A percentile compares a stretch with the other conserved stretches of the same genome.
Conservation (phyloP, 1,284 basidiomycete species). For the Thecaphora frezii region DNA sequence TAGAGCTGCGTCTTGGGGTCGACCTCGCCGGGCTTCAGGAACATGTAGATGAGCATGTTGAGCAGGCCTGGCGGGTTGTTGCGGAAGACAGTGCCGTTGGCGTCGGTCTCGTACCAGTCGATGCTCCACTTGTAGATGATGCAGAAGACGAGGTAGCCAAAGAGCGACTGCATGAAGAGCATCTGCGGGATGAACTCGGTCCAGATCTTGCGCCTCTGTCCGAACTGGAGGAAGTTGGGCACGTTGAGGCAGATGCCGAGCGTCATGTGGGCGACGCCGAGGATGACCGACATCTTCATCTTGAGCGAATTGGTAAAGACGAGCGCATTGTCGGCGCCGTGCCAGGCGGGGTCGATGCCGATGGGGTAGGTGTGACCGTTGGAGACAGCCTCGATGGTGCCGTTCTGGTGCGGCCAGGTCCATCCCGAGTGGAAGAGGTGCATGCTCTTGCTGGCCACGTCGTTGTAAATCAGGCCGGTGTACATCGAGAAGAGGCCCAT, state of each 20-base stretch:
- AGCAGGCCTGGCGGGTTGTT: conserved; percentile 80
- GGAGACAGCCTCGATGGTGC: conserved; percentile 58
- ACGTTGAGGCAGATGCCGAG: conserved; percentile 94
- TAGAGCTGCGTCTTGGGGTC: conserved; percentile 75
- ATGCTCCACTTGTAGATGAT: conserved; percentile 97
- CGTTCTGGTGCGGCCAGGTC: conserved; percentile 68
- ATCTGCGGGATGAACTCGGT: conserved; percentile 96
- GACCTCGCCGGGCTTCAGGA: conserved; percentile 62
- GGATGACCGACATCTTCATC: conserved; percentile 99
- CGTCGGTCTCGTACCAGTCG: conserved; percentile 75
- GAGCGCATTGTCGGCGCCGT: conserved; percentile 85
- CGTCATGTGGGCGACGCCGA: conserved; percentile 98
- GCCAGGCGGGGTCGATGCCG: conserved; percentile 94
- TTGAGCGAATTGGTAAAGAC: conserved; percentile 99
- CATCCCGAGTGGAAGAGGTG: conserved; percentile 87
- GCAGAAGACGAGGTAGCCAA: conserved; percentile 91
- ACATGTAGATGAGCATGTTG: conserved; percentile 59
- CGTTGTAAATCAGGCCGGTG: conserved; percentile 98
- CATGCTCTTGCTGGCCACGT: conserved; percentile 93
- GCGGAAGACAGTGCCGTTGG: conserved; percentile 61
- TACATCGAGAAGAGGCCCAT: conserved; percentile 93
- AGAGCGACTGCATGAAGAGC: conserved; percentile 94
- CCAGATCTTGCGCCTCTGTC: conserved; percentile 79
- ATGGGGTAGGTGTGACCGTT: conserved; percentile 77
- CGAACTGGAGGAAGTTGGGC: conserved; percentile 92